Evolutionary conservation across 228 moss, liverwort and hornwort species (phyloP), one percentile per base, ranked within the genome.

Genomic region (Sphagnum magellanicum): DNA sequence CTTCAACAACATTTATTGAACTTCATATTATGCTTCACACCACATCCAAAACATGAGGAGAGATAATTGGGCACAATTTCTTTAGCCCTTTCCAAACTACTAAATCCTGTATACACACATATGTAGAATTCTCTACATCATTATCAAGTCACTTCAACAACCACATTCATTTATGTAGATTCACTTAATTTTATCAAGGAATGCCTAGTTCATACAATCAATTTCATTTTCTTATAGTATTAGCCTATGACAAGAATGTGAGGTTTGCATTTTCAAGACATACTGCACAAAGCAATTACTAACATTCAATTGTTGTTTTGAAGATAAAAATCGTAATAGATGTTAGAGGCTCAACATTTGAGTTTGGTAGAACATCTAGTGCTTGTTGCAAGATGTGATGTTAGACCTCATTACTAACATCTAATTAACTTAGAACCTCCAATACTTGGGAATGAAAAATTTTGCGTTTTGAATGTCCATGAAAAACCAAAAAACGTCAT

Each of bases 351-450:
- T 94, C 94, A 65, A 91, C 94, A 76, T 82, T 89, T 67, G 91
- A 89, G 73, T 91, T 91, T 52, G 91, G 91, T 57, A 94, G 74
- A 74, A 88, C 73, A 71, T 89, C 89, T 59, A 91, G 76, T 75
- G 89, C 91, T 68, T 94, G 91, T 65, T 89, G 89, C 74, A 94
- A 74, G 17, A 94, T 89, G 78, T 94, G 94, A 76, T 91, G 91
- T 91, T 91, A 91, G 57, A 94, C 77, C 73, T 91, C 89, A 76
- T 89, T 88, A 68, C 86, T 85, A 62, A 94, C 89, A 71, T 91
- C 94, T 81, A 94, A 79, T 73, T 94, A 89, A 77, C 91, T 91
- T 63, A 94, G 85, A 51, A 91, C 94, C 84, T 91, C 94, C 70
- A 94, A 88, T 79, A 94, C 90, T 91, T 94, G 82, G 72, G 63